These are phyloP conservation scores for Smallanthus sonchifolius DNA, from an alignment of 129 eudicot species.

Conservation along the genomic window DNA sequence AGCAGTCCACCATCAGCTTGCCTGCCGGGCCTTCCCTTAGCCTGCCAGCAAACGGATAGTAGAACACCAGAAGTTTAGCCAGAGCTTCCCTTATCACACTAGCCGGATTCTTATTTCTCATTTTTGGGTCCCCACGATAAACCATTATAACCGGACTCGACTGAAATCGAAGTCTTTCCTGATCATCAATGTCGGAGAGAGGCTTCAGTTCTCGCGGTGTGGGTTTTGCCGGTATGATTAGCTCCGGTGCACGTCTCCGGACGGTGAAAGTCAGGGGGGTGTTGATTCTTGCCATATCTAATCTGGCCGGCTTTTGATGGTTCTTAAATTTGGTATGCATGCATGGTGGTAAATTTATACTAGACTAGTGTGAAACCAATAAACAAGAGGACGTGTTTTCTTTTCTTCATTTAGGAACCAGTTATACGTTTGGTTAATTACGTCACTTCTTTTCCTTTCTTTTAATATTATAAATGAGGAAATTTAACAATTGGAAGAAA, in stretches of 20 bases:
- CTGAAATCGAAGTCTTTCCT: conserved; percentile 6
- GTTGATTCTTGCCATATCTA: conserved; percentile 1
- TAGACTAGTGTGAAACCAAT: no score
- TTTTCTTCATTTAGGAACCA: no score
- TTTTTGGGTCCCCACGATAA: conserved; percentile 11
- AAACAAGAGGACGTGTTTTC: no score
- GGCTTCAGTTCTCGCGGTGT: conserved; percentile 40
- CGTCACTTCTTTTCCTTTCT: no score
- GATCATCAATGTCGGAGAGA: conserved; percentile 36
- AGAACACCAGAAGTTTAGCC: conserved; percentile 19
- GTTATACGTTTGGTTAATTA: no score
- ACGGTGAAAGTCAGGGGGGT: conserved; percentile 11
- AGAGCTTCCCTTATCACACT: conserved; percentile 20
- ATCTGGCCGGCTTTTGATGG: neutral
- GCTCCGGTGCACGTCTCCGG: conserved; percentile 22
- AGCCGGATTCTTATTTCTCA: conserved; percentile 19
- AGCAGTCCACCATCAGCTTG: conserved; percentile 33
- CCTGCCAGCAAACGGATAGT: conserved; percentile 27
- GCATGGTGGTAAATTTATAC: no score
- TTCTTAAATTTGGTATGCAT: no score
- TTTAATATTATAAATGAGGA: no score
- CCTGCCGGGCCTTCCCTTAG: conserved; percentile 38
- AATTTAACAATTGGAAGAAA: no score
- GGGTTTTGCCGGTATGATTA: conserved; percentile 13
- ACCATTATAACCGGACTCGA: neutral